phyloP scores from a whole-genome alignment of 2,329 filamentous ascomycete genomes.

The Alternaria angustiovoidea region DNA sequence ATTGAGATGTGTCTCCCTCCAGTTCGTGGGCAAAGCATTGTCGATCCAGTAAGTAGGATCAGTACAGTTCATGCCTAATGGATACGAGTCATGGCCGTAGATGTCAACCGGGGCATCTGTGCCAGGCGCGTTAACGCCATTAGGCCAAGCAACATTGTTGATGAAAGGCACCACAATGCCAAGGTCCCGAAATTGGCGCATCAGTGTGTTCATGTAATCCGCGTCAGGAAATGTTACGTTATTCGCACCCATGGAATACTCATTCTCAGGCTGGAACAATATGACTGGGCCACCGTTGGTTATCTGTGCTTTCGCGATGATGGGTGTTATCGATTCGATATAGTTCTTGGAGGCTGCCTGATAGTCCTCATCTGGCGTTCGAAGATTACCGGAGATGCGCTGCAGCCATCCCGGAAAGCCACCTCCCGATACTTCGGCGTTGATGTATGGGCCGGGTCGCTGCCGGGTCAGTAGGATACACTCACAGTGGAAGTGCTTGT shows the following conservation, averaged over 20 bases:
- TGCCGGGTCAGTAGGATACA: constrained; percentile 9
- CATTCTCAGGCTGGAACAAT: constrained; percentile 80
- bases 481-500: neutral
- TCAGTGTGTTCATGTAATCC: constrained; percentile 72
- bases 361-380: constrained; percentile 68
- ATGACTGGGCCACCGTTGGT: constrained; percentile 82
- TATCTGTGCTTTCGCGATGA: constrained; percentile 79
- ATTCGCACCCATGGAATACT: constrained; percentile 66
- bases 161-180: constrained; percentile 77
- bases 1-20: constrained; percentile 60
- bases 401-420: constrained; percentile 82
- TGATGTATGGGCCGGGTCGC: constrained; percentile 74
- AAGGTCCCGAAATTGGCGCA: constrained; percentile 70
- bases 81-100: constrained; percentile 71
- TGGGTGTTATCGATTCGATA: constrained; percentile 63
- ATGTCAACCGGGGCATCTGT: constrained; percentile 66
- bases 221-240: constrained; percentile 66
- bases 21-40: constrained; percentile 63
- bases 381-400: constrained; percentile 66
- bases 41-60: constrained; percentile 68
- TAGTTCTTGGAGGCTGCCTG: constrained; percentile 69
- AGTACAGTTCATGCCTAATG: constrained; percentile 66
- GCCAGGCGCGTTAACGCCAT: constrained; percentile 69
- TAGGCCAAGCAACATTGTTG: constrained; percentile 70
- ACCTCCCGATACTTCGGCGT: constrained; percentile 77